Evolutionary conservation across 1,284 basidiomycete species (phyloP).

Genomic region (Irpex lacteus): DNA sequence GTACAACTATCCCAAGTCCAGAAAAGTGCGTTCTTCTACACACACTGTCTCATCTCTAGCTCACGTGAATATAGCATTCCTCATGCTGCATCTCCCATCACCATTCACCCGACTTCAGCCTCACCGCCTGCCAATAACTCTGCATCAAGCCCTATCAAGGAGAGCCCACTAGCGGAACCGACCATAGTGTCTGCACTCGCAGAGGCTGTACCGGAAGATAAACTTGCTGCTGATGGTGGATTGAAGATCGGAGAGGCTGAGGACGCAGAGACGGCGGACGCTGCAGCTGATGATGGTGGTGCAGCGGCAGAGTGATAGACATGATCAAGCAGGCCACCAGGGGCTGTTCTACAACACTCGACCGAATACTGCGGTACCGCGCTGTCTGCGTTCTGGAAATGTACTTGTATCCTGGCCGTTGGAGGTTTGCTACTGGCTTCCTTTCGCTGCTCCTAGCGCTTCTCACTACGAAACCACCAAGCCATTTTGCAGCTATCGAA

Average conservation of each 20-base stretch:
- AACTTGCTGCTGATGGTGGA: background rate
- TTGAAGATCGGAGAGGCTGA: too few relatives aligned
- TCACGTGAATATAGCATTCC: constrained; percentile 52
- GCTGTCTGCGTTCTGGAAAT: background rate
- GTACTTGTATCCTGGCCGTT: background rate
- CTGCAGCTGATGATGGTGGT: background rate
- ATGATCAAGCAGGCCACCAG: background rate
- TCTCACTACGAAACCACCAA: background rate
- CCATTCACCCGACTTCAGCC: constrained; percentile 57
- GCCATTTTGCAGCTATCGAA: background rate
- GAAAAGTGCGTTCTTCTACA: constrained; percentile 68
- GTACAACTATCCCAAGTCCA: constrained; percentile 93
- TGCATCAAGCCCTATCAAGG: constrained; percentile 57
- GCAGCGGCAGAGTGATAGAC: background rate
- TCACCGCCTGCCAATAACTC: constrained; percentile 58
- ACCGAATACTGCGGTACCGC: background rate
- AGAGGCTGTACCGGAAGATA: background rate
- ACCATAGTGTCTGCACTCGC: background rate
- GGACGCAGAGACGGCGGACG: background rate
- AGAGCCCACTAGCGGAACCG: constrained; percentile 51
- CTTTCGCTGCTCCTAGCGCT: background rate
- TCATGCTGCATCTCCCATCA: constrained; percentile 65
- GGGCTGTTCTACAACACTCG: background rate
- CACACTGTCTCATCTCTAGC: constrained; percentile 5
- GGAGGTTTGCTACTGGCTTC: background rate